These are phyloP conservation scores for Microascus cirrosus DNA, from an alignment of 2,329 filamentous ascomycete genomes.

Conservation along the genomic window DNA sequence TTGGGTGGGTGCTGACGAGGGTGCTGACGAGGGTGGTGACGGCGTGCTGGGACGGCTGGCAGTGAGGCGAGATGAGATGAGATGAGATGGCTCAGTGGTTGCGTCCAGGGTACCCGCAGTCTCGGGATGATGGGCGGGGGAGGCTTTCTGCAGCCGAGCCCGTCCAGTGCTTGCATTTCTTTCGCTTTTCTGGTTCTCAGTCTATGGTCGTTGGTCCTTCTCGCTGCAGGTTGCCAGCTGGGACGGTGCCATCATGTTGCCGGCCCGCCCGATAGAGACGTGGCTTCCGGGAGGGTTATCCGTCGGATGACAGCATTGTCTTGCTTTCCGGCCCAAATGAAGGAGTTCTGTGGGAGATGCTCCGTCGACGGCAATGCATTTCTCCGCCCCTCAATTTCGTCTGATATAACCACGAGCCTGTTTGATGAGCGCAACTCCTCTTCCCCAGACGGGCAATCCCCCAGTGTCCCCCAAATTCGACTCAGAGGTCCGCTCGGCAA, in stretches of 20 bases:
- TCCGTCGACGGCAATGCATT: neutral
- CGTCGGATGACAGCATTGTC: neutral
- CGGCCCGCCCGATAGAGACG: neutral
- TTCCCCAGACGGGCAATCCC: neutral
- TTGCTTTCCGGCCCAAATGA: neutral
- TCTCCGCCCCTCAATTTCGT: neutral
- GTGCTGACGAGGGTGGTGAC: neutral
- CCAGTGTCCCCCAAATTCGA: neutral
- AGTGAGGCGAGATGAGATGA: neutral
- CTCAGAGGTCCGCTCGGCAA: neutral
- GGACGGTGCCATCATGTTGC: neutral
- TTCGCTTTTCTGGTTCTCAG: too few species aligned
- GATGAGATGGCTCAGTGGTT: neutral
- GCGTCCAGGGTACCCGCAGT: neutral
- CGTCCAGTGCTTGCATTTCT: neutral
- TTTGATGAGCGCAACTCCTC: neutral
- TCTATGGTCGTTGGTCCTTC: too few species aligned
- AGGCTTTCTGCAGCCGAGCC: neutral
- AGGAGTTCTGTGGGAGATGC: neutral
- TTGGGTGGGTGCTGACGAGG: neutral
- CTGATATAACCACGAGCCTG: neutral
- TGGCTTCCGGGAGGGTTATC: neutral
- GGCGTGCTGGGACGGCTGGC: neutral
- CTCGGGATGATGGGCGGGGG: neutral
- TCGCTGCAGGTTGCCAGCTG: too few species aligned